phyloP scores from a whole-genome alignment of 306 rosid genomes.

The Castanea sativa region DNA sequence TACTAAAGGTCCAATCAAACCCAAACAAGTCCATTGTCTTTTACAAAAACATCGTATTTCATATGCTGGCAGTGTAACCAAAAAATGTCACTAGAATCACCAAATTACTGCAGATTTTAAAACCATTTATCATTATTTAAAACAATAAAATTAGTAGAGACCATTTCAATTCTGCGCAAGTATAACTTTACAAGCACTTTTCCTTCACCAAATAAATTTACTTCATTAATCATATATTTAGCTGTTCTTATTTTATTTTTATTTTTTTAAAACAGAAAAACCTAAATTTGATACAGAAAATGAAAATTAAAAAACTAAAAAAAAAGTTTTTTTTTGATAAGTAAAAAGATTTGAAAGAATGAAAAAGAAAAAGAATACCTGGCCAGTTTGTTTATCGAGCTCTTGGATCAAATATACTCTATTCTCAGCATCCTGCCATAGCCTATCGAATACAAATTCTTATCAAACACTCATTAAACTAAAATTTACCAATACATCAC shows the following conservation, averaged over 20 bases:
- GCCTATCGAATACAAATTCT: constrained; percentile 26
- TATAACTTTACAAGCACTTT: background rate
- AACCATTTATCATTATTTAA: too few relatives aligned
- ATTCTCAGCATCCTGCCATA: constrained; percentile 69
- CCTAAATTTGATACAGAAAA: background rate
- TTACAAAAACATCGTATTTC: background rate
- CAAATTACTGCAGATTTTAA: too few relatives aligned
- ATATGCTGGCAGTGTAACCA: background rate
- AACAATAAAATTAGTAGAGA: too few relatives aligned
- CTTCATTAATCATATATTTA: background rate
- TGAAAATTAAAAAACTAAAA: background rate
- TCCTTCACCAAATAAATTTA: background rate
- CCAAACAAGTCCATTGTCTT: background rate
- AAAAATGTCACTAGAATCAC: background rate
- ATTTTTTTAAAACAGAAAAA: background rate
- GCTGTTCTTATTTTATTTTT: too few relatives aligned
- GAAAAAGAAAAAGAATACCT: constrained; percentile 34
- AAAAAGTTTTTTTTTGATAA: background rate
- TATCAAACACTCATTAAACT: background rate
- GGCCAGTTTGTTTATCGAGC: constrained; percentile 43
- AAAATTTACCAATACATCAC: background rate
- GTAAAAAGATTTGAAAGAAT: too few relatives aligned
- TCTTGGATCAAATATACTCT: constrained; percentile 51
- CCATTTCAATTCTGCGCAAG: too few relatives aligned
- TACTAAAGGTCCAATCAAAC: background rate